Percentiles rank a stretch among this genome's conserved stretches.
These are phyloP conservation scores for Plectosphaerella plurivora DNA, from an alignment of 2,329 filamentous ascomycete species.

Conservation along the genomic window DNA sequence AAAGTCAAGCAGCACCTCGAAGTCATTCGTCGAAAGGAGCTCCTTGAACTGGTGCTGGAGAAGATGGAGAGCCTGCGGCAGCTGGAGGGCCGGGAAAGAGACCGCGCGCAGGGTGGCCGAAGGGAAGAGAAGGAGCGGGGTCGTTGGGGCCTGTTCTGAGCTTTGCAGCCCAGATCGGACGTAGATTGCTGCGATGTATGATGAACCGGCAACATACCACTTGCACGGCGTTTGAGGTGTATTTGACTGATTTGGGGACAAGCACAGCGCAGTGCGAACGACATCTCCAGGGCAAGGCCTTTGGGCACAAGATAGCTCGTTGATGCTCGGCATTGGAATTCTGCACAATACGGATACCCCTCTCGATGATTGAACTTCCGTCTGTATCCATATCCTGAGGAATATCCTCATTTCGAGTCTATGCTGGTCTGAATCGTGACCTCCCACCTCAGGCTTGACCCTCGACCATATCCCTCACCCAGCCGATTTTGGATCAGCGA, in stretches of 20 bases:
- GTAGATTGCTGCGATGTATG: background rate
- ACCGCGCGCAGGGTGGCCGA: conserved; percentile 29
- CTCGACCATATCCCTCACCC: conserved; percentile 81
- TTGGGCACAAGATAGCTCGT: too few relatives aligned
- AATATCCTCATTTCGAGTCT: conserved; percentile 16
- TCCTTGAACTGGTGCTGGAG: conserved; percentile 85
- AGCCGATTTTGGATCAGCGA: conserved; percentile 80
- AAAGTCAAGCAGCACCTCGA: conserved; percentile 87
- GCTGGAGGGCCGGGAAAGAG: conserved; percentile 70
- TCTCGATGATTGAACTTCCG: conserved; percentile 13
- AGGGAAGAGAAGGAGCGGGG: conserved; percentile 39
- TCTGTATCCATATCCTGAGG: background rate
- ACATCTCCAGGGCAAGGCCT: too few relatives aligned
- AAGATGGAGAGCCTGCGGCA: conserved; percentile 93
- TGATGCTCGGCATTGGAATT: background rate
- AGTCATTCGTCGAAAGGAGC: conserved; percentile 84
- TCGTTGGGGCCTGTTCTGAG: conserved; percentile 46
- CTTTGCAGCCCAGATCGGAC: background rate
- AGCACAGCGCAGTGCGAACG: background rate
- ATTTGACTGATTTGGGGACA: too few relatives aligned
- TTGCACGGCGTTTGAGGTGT: too few relatives aligned
- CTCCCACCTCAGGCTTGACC: conserved; percentile 82
- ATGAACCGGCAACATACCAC: conserved; percentile 7
- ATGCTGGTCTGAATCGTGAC: conserved; percentile 75
- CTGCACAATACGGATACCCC: conserved; percentile 20